Conservation (phyloP, 306 rosid species). For the Calophaca sinica region DNA sequence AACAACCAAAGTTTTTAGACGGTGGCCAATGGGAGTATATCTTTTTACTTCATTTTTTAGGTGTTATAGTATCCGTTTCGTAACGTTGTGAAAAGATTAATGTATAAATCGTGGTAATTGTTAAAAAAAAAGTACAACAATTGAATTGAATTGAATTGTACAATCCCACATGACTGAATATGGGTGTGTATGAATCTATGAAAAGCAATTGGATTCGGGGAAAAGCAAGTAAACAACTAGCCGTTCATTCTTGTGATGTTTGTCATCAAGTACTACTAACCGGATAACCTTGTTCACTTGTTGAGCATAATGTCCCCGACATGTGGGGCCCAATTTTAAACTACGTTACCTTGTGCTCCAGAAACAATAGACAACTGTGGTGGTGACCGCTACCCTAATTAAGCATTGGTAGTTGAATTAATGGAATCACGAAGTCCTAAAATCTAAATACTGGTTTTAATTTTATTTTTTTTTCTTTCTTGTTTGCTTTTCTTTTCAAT, state of each 20-base stretch:
- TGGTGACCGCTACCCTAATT: constrained; percentile 44
- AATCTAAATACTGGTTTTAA: no score
- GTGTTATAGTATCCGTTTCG: no score
- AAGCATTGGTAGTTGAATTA: constrained; percentile 44
- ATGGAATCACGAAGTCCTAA: neutral
- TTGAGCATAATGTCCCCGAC: constrained; percentile 68
- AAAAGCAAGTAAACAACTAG: constrained; percentile 42
- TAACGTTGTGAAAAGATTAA: no score
- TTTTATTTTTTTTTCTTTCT: no score
- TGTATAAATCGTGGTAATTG: no score
- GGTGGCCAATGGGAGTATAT: no score
- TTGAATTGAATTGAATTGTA: neutral
- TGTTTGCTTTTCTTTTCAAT: no score
- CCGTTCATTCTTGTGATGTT: constrained; percentile 46
- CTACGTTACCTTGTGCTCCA: constrained; percentile 49
- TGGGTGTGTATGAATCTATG: constrained; percentile 36
- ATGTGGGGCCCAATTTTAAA: constrained; percentile 58
- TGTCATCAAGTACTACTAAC: constrained; percentile 31
- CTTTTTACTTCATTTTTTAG: no score
- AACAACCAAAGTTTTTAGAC: no score
- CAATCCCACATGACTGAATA: constrained; percentile 29
- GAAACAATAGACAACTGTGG: constrained; percentile 53
- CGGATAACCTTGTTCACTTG: constrained; percentile 40
- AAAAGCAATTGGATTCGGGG: constrained; percentile 35
- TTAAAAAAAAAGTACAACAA: neutral